These are phyloP conservation scores for Trichothecium roseum DNA, from an alignment of 2,329 filamentous ascomycete genomes.

Conservation along the genomic window DNA sequence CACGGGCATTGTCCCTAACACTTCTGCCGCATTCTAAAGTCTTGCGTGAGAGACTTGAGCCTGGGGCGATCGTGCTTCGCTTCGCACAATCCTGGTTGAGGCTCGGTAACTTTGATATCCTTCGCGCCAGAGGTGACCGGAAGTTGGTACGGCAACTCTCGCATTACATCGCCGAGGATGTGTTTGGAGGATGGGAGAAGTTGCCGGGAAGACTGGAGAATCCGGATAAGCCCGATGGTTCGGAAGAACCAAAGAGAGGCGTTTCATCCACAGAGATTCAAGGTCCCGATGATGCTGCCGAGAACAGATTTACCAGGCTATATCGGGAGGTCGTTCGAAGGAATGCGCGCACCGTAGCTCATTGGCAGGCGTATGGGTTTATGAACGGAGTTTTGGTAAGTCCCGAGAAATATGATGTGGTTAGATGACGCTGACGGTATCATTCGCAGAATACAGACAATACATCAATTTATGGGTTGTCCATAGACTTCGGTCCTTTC, in stretches of 20 bases:
- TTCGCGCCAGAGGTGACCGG: conserved; percentile 71
- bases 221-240: conserved; percentile 35
- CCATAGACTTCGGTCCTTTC: conserved; percentile 92
- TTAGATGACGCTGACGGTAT: background rate
- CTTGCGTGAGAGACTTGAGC: conserved; percentile 69
- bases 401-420: background rate
- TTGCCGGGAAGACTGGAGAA: conserved; percentile 53
- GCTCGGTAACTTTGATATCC: conserved; percentile 93
- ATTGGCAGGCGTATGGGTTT: conserved; percentile 98
- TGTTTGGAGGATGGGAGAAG: conserved; percentile 80
- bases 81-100: conserved; percentile 89
- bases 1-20: conserved; percentile 74
- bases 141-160: conserved; percentile 62
- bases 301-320: conserved; percentile 80
- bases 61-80: conserved; percentile 82
- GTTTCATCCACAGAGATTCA: conserved; percentile 50
- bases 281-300: conserved; percentile 55
- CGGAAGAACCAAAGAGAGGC: conserved; percentile 34
- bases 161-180: conserved; percentile 77
- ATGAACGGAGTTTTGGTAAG: conserved; percentile 80
- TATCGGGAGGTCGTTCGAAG: conserved; percentile 80
- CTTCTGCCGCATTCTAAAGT: conserved; percentile 65
- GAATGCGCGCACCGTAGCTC: conserved; percentile 80
- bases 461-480: conserved; percentile 80
- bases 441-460: conserved; percentile 79